Base-by-base conservation (phyloP, 305 asterid genomes). In the Plantago lanceolata region DNA sequence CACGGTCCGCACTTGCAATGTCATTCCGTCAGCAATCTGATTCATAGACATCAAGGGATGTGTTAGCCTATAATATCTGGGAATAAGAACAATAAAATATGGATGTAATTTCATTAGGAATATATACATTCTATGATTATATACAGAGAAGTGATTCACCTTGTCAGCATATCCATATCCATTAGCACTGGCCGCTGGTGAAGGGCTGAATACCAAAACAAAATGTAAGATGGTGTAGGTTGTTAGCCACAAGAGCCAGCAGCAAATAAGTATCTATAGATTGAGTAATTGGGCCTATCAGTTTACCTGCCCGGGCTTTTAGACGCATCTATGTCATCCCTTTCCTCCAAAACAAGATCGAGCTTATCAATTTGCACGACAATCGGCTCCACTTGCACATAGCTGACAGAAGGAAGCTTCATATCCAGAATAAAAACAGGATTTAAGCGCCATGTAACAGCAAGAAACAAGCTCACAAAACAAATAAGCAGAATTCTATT, bases 21-120 rank as follows among this genome's bases (percentile, higher is more conserved):
- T 90, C 95, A 90, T 94, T 68, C 99, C 99, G 81, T 94, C 99
- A 19, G 97, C 97, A 73, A 94, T 94, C 99, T 94, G 87, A 73
- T 45, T 56, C 74, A 68, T 65, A 64, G 63, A 75, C 54, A 67
- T 28, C 70, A 64, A 77, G 69, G 31, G 57, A 52, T 60, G 58
- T 69, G 73, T 54, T 26, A 54, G 40, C 59, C 6, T 5, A 56
- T 8, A 6, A 55, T 55, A 1, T 2, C 37, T 53, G 21, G 14
- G 44, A 35, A 35, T 40, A 40, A 40, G 9, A 33, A 5, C 40
- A 33, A 8, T 40, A 40, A 40, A 9, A 40, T n/a, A n/a, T 40
- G 16, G 15, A 40, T 9, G 15, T 12, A 11, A 40, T 9, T 40
- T 11, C 14, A 9, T 9, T 40, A 13, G 40, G 6, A 26, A 17